phyloP scores from a whole-genome alignment of 352 stramenopile genomes.

The Globisporangium spinosum region DNA sequence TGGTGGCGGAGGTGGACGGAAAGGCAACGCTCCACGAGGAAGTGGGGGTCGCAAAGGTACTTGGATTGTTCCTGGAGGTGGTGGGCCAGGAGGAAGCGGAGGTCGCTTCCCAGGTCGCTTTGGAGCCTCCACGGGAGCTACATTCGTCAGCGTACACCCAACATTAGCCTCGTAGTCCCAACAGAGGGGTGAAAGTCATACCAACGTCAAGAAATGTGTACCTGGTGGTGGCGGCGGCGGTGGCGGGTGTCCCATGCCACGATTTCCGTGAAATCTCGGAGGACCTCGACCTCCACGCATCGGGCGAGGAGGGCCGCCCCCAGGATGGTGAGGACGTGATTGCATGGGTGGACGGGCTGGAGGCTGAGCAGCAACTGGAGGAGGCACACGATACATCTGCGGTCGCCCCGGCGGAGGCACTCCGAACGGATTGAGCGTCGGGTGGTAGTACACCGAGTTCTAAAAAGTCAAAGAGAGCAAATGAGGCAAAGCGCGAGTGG shows the following conservation, averaged over 20 bases:
- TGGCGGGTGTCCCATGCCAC: not conserved
- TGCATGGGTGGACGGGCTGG: conserved; percentile 9
- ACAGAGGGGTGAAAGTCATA: not conserved
- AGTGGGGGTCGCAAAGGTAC: conserved; percentile 55
- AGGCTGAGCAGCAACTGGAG: conserved; percentile 13
- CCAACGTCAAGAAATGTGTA: not conserved
- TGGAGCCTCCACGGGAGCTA: not conserved
- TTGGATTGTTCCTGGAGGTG: conserved; percentile 57
- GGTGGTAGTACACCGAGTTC: conserved; percentile 83
- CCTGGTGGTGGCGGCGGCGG: conserved; percentile 11
- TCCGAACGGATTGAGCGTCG: conserved; percentile 74
- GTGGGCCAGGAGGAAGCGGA: conserved; percentile 45
- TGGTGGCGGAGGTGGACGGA: conserved; percentile 37
- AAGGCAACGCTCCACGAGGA: conserved; percentile 32
- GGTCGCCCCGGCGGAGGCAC: conserved; percentile 58
- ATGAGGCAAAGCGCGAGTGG: not conserved
- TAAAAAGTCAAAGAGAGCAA: conserved; percentile 6
- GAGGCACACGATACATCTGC: conserved; percentile 51
- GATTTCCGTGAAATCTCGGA: conserved; percentile 9
- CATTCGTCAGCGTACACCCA: not conserved
- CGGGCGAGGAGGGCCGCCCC: not conserved
- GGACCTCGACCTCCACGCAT: conserved; percentile 6
- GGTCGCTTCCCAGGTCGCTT: conserved; percentile 60
- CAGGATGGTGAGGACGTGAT: conserved; percentile 15
- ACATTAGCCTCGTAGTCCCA: not conserved